Conservation (phyloP, 495 filamentous ascomycete species). For the Cladorrhinum samala region DNA sequence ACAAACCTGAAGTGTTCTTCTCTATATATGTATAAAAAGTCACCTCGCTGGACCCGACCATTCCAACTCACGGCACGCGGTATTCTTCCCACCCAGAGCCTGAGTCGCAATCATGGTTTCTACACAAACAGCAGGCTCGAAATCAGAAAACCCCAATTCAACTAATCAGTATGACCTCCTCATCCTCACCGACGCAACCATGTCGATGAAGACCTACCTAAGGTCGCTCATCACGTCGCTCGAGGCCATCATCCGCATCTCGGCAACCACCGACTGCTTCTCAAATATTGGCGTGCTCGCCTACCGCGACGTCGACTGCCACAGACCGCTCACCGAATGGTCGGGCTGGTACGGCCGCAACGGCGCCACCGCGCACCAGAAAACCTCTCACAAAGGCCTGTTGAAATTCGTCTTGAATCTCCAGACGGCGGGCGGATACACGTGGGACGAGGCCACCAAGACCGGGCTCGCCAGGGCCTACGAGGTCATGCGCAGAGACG, state of each 20-base stretch:
- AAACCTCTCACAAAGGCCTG: constrained; percentile 12
- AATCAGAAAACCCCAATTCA: not conserved
- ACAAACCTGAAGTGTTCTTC: too few species aligned
- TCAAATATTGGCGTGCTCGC: constrained; percentile 38
- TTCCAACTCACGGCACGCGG: too few species aligned
- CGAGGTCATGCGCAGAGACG: constrained; percentile 37
- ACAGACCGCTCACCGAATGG: constrained; percentile 29
- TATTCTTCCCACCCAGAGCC: too few species aligned
- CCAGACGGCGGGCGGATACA: constrained; percentile 17
- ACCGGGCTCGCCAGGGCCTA: constrained; percentile 40
- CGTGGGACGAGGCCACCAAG: constrained; percentile 41
- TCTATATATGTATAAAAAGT: too few species aligned
- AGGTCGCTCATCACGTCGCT: constrained; percentile 34
- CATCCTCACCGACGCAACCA: constrained; percentile 39
- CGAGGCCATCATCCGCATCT: constrained; percentile 40
- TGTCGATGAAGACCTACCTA: constrained; percentile 37
- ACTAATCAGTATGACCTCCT: constrained; percentile 25
- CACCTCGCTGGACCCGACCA: too few species aligned
- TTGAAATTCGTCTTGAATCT: constrained; percentile 15
- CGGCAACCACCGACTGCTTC: constrained; percentile 40
- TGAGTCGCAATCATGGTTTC: not conserved
- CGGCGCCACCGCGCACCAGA: not conserved
- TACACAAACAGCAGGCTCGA: not conserved
- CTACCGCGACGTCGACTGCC: constrained; percentile 39
- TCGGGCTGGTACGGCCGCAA: constrained; percentile 33